phyloP scores from a whole-genome alignment of 495 filamentous ascomycete species.

The Daldinia childiae region DNA sequence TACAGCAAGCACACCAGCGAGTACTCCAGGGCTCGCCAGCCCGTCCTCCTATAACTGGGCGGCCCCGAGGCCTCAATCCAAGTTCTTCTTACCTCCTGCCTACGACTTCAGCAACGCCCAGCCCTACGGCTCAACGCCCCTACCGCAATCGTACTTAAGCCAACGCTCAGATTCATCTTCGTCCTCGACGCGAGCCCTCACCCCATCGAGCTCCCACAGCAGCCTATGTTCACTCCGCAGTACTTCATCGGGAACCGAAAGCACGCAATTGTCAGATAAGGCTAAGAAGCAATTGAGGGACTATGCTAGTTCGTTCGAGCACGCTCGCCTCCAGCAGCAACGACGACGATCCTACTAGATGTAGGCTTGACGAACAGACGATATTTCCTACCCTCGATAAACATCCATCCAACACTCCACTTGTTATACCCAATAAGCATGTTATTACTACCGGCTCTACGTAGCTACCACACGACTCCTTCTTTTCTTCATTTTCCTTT shows the following conservation, averaged over 20 bases:
- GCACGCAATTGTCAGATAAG: constrained; percentile 72
- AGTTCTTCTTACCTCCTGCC: constrained; percentile 75
- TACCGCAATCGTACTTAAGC: constrained; percentile 38
- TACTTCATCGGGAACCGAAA: constrained; percentile 64
- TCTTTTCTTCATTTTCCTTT: constrained; percentile 39
- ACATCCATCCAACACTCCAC: constrained; percentile 41
- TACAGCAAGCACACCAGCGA: constrained; percentile 63
- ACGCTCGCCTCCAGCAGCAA: constrained; percentile 64
- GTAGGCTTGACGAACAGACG: constrained; percentile 7
- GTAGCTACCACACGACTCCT: constrained; percentile 50
- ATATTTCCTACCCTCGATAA: constrained; percentile 24
- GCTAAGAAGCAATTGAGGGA: constrained; percentile 81
- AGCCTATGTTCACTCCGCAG: constrained; percentile 83
- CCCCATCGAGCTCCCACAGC: constrained; percentile 84
- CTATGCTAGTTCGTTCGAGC: constrained; percentile 90
- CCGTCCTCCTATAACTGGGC: constrained; percentile 60
- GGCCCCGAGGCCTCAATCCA: constrained; percentile 50
- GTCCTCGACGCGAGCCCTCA: constrained; percentile 58
- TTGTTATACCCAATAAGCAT: constrained; percentile 41
- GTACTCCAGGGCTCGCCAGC: constrained; percentile 59
- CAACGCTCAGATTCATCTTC: constrained; percentile 53
- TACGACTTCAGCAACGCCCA: constrained; percentile 70
- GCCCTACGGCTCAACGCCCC: constrained; percentile 55
- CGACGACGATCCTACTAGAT: constrained; percentile 60
- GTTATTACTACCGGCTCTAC: constrained; percentile 40